phyloP scores from a whole-genome alignment of 768 basidiomycete genomes.

The Pulveroboletus sp. region DNA sequence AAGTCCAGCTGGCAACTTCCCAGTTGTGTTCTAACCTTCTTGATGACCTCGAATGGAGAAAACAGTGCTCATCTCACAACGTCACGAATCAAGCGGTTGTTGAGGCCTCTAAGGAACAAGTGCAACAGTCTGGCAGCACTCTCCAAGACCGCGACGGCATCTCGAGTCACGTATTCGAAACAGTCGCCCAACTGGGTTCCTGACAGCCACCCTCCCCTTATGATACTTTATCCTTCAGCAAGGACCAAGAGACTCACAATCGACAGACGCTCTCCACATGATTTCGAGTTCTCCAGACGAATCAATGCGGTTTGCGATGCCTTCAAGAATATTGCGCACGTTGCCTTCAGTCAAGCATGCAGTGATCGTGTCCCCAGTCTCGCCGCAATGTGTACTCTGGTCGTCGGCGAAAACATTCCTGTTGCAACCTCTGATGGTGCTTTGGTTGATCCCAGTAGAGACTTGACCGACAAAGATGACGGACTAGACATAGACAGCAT shows the following conservation, averaged over 20 bases:
- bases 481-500: slow-evolving; percentile 34
- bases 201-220: slow-evolving; percentile 31
- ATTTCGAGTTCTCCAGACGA: slow-evolving; percentile 42
- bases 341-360: slow-evolving; percentile 25
- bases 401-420: slow-evolving; percentile 47
- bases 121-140: slow-evolving; percentile 37
- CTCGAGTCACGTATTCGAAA: slow-evolving; percentile 15
- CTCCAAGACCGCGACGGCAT: slow-evolving; percentile 14
- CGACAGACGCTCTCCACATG: slow-evolving; percentile 32
- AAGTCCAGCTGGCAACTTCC: not conserved
- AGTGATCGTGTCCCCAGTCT: slow-evolving; percentile 34
- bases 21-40: too few relatives aligned
- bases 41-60: slow-evolving; percentile 16
- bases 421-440: slow-evolving; percentile 11
- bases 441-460: slow-evolving; percentile 20
- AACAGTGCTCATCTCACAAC: slow-evolving; percentile 33
- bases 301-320: slow-evolving; percentile 54
- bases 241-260: slow-evolving; percentile 33
- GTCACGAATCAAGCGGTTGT: slow-evolving; percentile 41
- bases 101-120: slow-evolving; percentile 47
- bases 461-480: slow-evolving; percentile 23
- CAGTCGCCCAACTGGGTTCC: slow-evolving; percentile 18
- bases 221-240: slow-evolving; percentile 37
- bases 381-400: slow-evolving; percentile 43
- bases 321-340: slow-evolving; percentile 48